Base-by-base conservation (phyloP, 2,329 filamentous ascomycete species). In the Thyridium curvatum region DNA sequence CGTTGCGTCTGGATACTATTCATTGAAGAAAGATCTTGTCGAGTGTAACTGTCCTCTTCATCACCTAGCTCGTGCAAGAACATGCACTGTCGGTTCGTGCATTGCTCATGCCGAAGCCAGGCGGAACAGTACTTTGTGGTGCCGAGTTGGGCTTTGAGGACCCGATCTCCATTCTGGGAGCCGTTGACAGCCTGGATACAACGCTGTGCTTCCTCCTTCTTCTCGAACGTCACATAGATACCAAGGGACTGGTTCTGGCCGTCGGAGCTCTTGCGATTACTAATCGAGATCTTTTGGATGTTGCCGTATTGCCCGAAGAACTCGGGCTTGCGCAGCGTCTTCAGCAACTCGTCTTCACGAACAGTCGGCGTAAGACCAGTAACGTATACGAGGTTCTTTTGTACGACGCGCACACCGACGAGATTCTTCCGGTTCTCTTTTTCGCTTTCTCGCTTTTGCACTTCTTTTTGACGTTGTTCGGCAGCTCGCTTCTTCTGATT, bases 121-220 rank as follows among this genome's bases (percentile, higher is more conserved):
- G 93, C 91, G 0, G 93, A 98, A 61, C 93, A 98, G 62, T 98
- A 98, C 60, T 98, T 98, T 4, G 93, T 98, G 1, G 93, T 98
- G 17, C 93, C 93, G 38, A 81, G 64, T 54, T 80, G 82, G 4
- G 79, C 90, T 69, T 87, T 83, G 15, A 98, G 66, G 12, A 87
- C 74, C 37, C 91, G 74, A 46, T 97, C 93, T 38, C 87, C 89
- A 54, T 98, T 97, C 44, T 84, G 77, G 2, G 90, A 94, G 28
- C 90, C 89, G 59, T 98, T 89, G 5, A 98, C 93, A 30, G 89
- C 88, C 40, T 82, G 76, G 46, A 98, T 98, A 60, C 93, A 98
- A 30, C 77, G 80, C 31, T 84, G 84, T 13, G 93, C 93, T 62
- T 97, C 93, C 48, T 88, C 81, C 58, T 94, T 94, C 47, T 79